These are phyloP conservation scores for Prillingera fragicola DNA, from an alignment of 1,284 basidiomycete species.

Conservation along the genomic window DNA sequence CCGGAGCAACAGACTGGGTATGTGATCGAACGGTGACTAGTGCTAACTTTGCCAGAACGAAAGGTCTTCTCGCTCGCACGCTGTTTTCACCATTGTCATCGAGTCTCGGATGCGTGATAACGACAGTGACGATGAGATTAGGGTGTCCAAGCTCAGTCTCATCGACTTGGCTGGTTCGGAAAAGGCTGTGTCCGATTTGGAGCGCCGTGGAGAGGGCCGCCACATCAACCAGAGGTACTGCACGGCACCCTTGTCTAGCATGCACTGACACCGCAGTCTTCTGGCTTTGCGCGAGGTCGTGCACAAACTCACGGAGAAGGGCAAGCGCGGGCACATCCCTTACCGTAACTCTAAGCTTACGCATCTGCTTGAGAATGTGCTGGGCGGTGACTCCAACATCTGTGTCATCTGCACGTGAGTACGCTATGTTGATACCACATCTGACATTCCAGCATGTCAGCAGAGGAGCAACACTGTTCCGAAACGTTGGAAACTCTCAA, in stretches of 20 bases:
- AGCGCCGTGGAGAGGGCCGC: constrained; percentile 54
- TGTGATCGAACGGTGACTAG: not conserved
- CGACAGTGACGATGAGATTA: constrained; percentile 35
- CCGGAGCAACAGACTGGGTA: constrained; percentile 56
- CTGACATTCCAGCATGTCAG: constrained; percentile 31
- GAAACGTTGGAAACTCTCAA: constrained; percentile 56
- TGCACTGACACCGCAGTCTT: constrained; percentile 32
- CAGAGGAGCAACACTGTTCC: constrained; percentile 50
- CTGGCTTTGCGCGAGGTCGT: constrained; percentile 55
- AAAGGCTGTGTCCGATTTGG: constrained; percentile 53
- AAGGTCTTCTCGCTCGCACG: constrained; percentile 52
- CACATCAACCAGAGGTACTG: constrained; percentile 54
- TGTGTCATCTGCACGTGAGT: constrained; percentile 54
- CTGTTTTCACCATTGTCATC: constrained; percentile 53
- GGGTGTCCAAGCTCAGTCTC: constrained; percentile 37
- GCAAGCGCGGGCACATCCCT: constrained; percentile 50
- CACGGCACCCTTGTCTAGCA: not conserved
- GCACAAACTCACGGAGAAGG: constrained; percentile 53
- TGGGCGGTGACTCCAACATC: constrained; percentile 55
- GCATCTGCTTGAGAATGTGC: constrained; percentile 54
- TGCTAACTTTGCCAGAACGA: constrained; percentile 46
- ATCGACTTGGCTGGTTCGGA: constrained; percentile 55
- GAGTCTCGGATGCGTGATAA: constrained; percentile 41
- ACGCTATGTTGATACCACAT: not conserved
- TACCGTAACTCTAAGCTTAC: constrained; percentile 56